phyloP scores from a whole-genome alignment of 1,139 yeast species.

The Yamadazyma trypodendri region DNA sequence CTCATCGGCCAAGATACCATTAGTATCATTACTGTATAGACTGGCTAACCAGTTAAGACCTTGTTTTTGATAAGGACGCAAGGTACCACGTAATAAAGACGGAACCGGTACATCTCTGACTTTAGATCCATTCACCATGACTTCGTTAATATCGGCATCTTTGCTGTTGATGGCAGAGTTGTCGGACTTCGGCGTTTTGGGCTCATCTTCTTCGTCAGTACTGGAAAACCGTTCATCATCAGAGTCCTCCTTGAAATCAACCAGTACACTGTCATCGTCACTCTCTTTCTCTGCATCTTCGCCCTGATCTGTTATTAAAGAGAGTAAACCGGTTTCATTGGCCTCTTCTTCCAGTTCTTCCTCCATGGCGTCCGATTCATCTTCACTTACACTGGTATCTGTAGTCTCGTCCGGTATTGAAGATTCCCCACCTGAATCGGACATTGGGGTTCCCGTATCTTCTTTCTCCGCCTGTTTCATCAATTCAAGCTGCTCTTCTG shows the following conservation, averaged over 20 bases:
- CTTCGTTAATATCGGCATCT: slow-evolving; percentile 23
- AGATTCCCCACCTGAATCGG: slow-evolving; percentile 16
- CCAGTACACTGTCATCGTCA: slow-evolving; percentile 20
- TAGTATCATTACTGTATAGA: slow-evolving; percentile 85
- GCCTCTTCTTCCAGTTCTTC: slow-evolving; percentile 6
- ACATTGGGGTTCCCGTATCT: slow-evolving; percentile 15
- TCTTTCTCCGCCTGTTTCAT: slow-evolving; percentile 23
- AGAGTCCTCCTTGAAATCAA: slow-evolving; percentile 16
- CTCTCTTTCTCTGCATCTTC: slow-evolving; percentile 18
- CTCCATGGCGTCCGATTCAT: slow-evolving; percentile 9
- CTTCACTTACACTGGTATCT: slow-evolving; percentile 9
- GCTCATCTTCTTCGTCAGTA: slow-evolving; percentile 29
- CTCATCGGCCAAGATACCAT: slow-evolving; percentile 97
- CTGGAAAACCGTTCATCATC: slow-evolving; percentile 20
- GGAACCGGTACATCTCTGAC: slow-evolving; percentile 73
- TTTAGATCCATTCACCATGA: slow-evolving; percentile 43
- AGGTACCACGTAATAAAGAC: slow-evolving; percentile 69
- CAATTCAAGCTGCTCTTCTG: slow-evolving; percentile 33
- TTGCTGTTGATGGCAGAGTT: slow-evolving; percentile 13
- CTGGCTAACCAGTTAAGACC: slow-evolving; percentile 98
- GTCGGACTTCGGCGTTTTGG: slow-evolving; percentile 27
- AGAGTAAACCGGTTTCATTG: slow-evolving; percentile 20
- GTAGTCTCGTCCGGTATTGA: slow-evolving; percentile 21
- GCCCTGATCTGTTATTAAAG: slow-evolving; percentile 19
- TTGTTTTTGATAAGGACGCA: slow-evolving; percentile 91